Conservation (phyloP, 139 green algal species). For the Trebouxia sp. region DNA sequence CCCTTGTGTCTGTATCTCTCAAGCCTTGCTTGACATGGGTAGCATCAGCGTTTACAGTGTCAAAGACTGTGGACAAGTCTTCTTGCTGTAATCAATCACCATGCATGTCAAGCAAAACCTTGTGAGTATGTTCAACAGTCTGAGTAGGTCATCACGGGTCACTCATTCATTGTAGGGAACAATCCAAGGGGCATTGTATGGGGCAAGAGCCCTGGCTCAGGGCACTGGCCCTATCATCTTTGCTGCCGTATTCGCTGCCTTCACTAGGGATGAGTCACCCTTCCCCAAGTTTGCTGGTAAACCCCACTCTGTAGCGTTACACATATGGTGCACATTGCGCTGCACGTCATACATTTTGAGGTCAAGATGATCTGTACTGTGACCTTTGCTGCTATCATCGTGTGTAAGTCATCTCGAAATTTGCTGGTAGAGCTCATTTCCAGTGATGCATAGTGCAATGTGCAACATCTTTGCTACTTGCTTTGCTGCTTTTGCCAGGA, state of each 20-base stretch:
- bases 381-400: not conserved
- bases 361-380: not conserved
- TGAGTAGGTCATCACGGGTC: not conserved
- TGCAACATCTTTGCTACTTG: no score
- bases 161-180: slow-evolving; percentile 35
- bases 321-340: no score
- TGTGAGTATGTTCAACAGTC: no score
- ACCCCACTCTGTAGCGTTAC: not conserved
- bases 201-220: slow-evolving; percentile 61
- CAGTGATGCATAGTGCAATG: no score
- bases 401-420: no score
- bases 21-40: not conserved
- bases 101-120: no score
- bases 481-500: no score
- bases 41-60: no score
- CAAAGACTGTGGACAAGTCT: no score
- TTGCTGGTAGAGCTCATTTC: no score
- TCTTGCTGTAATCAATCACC: no score
- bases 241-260: slow-evolving; percentile 65
- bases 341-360: no score
- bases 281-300: slow-evolving; percentile 57
- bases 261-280: slow-evolving; percentile 53
- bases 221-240: slow-evolving; percentile 74
- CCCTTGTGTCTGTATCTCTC: not conserved
- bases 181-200: slow-evolving; percentile 61